A percentile compares a stretch with the other conserved stretches of the same genome.
Evolutionary conservation across 1,284 basidiomycete species (phyloP).

Genomic region (Golubevia pallescens): DNA sequence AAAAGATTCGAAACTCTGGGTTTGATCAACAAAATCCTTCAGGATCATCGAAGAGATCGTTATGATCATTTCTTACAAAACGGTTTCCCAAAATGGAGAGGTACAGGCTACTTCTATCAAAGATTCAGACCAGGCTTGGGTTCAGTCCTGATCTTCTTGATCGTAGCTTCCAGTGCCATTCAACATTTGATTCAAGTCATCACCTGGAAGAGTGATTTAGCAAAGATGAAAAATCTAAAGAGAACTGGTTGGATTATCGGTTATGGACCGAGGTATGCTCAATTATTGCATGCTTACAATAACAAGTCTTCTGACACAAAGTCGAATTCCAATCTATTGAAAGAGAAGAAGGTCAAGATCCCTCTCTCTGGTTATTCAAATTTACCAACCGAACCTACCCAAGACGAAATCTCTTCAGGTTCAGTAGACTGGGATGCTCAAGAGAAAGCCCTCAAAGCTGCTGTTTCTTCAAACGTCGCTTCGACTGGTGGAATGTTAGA

Average conservation of each 20-base stretch:
- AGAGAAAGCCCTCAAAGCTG: conserved; percentile 30
- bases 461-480: conserved; percentile 14
- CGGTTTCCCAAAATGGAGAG: conserved; percentile 59
- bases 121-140: conserved; percentile 48
- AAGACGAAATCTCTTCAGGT: conserved; percentile 13
- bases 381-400: conserved; percentile 27
- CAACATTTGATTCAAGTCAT: conserved; percentile 24
- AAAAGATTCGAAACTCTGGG: conserved; percentile 57
- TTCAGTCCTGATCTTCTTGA: conserved; percentile 30
- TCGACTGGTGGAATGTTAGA: conserved; percentile 6
- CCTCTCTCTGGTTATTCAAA: conserved; percentile 37
- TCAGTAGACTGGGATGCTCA: conserved; percentile 48
- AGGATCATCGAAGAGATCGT: conserved; percentile 53
- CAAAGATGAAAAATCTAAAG: conserved; percentile 31
- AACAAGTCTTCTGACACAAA: conserved; percentile 8
- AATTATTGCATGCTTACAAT: conserved; percentile 7
- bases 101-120: conserved; percentile 53
- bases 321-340: conserved; percentile 2
- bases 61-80: conserved; percentile 58
- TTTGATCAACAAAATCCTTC: conserved; percentile 55
- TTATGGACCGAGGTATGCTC: conserved; percentile 48
- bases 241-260: conserved; percentile 38
- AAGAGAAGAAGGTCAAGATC: conserved; percentile 51
- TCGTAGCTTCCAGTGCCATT: conserved; percentile 25
- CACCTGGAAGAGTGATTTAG: conserved; percentile 33